These are phyloP conservation scores for Nissolia schottii DNA, from an alignment of 306 rosid species.

Conservation along the genomic window DNA sequence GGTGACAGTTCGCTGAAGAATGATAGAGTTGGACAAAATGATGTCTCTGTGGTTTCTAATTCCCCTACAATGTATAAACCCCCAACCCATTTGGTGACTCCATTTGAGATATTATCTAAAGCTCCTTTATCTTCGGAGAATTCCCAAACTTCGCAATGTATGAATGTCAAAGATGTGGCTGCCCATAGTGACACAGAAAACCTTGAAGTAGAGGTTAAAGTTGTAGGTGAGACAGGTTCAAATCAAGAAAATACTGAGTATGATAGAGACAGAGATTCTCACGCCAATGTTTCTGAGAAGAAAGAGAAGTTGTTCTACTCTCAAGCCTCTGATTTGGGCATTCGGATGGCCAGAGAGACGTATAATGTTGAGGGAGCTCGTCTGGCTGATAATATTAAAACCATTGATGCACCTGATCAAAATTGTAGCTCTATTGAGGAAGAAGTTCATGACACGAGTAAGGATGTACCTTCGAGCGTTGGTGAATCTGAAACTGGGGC, in stretches of 20 bases:
- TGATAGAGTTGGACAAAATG: constrained; percentile 37
- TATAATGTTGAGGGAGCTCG: constrained; percentile 34
- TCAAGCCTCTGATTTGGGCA: constrained; percentile 63
- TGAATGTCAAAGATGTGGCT: constrained; percentile 44
- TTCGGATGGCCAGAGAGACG: constrained; percentile 58
- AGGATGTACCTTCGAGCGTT: constrained; percentile 33
- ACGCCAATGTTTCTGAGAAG: constrained; percentile 32
- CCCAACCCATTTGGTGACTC: constrained; percentile 70
- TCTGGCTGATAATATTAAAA: constrained; percentile 30
- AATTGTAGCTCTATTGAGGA: constrained; percentile 22
- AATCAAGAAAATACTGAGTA: constrained; percentile 28
- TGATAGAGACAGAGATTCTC: constrained; percentile 38
- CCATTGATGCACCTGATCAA: constrained; percentile 27
- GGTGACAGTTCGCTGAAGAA: constrained; percentile 38
- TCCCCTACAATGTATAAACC: constrained; percentile 40
- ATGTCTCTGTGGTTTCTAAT: constrained; percentile 39
- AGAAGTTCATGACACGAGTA: constrained; percentile 41
- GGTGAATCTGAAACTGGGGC: constrained; percentile 37
- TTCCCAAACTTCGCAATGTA: constrained; percentile 39
- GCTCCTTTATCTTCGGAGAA: constrained; percentile 49
- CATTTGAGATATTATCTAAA: constrained; percentile 55
- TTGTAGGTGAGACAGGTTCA: constrained; percentile 42
- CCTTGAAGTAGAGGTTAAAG: constrained; percentile 46
- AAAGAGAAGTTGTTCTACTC: constrained; percentile 63
- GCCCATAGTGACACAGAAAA: constrained; percentile 37